Percentiles rank a stretch among this genome's conserved stretches.
These are phyloP conservation scores for Thermomucor indicae-seudaticae DNA, from an alignment of 371 early-diverging fungal species.

Conservation along the genomic window DNA sequence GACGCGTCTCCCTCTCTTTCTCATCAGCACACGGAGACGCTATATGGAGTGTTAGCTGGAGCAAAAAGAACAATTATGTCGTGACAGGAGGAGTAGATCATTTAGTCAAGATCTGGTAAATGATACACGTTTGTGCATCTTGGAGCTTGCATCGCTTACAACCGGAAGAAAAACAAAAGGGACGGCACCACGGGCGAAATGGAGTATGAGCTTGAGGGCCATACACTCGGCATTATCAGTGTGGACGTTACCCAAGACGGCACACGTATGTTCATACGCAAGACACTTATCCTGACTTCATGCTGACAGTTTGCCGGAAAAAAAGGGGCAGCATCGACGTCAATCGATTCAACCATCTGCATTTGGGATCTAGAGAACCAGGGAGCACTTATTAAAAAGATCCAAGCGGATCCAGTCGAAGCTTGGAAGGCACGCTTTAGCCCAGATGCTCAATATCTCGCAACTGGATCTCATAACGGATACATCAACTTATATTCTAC, in stretches of 20 bases:
- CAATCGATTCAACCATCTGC: constrained; percentile 74
- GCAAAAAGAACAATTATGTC: constrained; percentile 56
- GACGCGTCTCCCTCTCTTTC: not conserved
- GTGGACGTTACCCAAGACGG: constrained; percentile 66
- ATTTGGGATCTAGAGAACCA: constrained; percentile 70
- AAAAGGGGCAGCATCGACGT: constrained; percentile 70
- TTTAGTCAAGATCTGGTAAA: constrained; percentile 74
- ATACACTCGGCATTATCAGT: constrained; percentile 75
- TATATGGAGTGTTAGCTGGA: constrained; percentile 83
- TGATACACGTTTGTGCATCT: not conserved
- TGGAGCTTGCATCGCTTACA: not conserved
- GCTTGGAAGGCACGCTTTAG: constrained; percentile 75
- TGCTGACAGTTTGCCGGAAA: not conserved
- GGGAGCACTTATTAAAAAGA: constrained; percentile 44
- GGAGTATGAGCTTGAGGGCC: constrained; percentile 62
- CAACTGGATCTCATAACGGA: constrained; percentile 75
- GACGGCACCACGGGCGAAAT: constrained; percentile 58
- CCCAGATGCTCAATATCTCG: constrained; percentile 68
- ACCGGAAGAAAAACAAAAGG: constrained; percentile 33
- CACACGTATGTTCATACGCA: constrained; percentile 42
- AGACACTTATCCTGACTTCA: too few relatives aligned
- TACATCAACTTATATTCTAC: constrained; percentile 64
- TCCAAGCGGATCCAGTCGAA: constrained; percentile 68
- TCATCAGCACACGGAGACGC: constrained; percentile 75
- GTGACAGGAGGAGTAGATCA: constrained; percentile 78